A percentile compares a stretch with the other conserved stretches of the same genome.
Conservation (phyloP, 2,329 filamentous ascomycete species). For the Colletotrichum incanum region DNA sequence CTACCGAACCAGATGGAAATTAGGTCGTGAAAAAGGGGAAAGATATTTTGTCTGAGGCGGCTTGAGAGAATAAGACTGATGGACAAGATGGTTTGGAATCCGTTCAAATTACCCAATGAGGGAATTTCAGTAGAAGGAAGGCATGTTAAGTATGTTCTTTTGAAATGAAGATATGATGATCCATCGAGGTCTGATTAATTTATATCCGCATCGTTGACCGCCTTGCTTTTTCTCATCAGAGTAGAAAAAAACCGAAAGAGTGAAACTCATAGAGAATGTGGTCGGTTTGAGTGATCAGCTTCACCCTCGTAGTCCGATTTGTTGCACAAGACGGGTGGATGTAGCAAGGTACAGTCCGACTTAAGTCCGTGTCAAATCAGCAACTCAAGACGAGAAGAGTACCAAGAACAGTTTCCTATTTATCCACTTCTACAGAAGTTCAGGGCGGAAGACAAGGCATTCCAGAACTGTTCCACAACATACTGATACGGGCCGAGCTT, state of each 20-base stretch:
- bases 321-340: constrained; percentile 17
- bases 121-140: not conserved
- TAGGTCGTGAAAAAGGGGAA: not conserved
- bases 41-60: too few relatives aligned
- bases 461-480: not conserved
- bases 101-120: not conserved
- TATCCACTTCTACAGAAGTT: not conserved
- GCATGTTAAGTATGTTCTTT: too few relatives aligned
- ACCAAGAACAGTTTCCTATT: not conserved
- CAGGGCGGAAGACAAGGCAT: constrained; percentile 8
- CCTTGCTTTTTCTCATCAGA: not conserved
- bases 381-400: not conserved
- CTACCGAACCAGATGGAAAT: not conserved
- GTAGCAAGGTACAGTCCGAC: constrained; percentile 1
- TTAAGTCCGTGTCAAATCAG: not conserved
- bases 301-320: not conserved
- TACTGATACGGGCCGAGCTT: not conserved
- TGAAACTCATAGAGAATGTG: not conserved
- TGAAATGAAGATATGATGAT: not conserved
- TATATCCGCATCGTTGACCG: too few relatives aligned
- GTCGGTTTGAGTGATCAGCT: not conserved
- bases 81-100: not conserved
- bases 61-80: too few relatives aligned
- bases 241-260: not conserved
- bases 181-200: not conserved